Conservation (phyloP, 495 filamentous ascomycete species). For the Neurospora hispaniola region DNA sequence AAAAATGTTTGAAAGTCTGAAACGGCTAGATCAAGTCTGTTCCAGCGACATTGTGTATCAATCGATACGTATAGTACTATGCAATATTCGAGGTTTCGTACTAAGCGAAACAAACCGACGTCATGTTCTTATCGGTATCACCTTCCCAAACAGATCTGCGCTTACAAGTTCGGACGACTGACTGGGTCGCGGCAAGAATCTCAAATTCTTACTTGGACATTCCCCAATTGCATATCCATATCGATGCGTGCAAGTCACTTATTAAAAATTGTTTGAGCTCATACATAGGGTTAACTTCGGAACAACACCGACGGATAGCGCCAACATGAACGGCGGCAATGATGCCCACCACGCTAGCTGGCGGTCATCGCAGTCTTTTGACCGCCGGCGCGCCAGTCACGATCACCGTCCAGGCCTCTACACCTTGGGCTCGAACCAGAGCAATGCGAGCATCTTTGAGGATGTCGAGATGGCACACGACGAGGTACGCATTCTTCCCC, state of each 20-base stretch:
- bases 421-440: slow-evolving; percentile 63
- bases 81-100: slow-evolving; percentile 1
- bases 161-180: not conserved
- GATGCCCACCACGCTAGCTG: slow-evolving; percentile 3
- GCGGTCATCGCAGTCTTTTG: not conserved
- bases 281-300: slow-evolving; percentile 1
- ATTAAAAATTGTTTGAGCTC: not conserved
- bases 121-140: slow-evolving; percentile 12
- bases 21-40: not conserved
- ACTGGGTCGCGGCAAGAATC: not conserved
- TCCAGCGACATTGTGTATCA: not conserved
- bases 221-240: not conserved
- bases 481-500: slow-evolving; percentile 47
- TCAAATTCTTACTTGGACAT: not conserved
- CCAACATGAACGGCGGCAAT: slow-evolving; percentile 22
- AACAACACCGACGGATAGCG: not conserved
- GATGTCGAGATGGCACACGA: slow-evolving; percentile 99
- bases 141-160: slow-evolving; percentile 2
- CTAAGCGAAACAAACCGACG: slow-evolving; percentile 8
- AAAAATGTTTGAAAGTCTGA: not conserved
- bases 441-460: slow-evolving; percentile 73
- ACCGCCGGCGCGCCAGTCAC: not conserved
- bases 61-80: not conserved
- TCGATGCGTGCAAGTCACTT: slow-evolving; percentile 1
- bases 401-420: slow-evolving; percentile 32